Conservation (phyloP, 2,329 filamentous ascomycete genomes). For the Stachybotrys elegans region DNA sequence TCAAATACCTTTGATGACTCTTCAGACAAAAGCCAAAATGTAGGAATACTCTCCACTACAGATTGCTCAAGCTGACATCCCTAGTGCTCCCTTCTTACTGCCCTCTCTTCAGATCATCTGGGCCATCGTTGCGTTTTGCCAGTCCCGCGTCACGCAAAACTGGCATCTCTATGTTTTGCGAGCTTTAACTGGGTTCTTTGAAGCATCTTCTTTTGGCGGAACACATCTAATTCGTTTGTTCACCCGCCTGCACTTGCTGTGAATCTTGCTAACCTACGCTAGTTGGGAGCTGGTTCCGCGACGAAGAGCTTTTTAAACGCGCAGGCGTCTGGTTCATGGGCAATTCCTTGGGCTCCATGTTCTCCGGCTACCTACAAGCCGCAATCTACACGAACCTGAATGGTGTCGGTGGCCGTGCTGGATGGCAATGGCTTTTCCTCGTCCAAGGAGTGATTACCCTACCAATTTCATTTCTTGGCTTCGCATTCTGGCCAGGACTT, state of each 20-base stretch:
- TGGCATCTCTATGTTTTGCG: conserved; percentile 19
- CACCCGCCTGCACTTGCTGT: not conserved
- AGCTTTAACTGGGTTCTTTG: conserved; percentile 17
- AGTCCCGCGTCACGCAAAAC: conserved; percentile 16
- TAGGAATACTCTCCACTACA: conserved; percentile 3
- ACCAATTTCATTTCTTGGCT: conserved; percentile 22
- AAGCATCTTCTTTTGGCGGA: conserved; percentile 19
- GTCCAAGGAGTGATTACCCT: conserved; percentile 26
- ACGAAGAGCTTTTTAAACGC: conserved; percentile 37
- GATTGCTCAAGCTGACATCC: not conserved
- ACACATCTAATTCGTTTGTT: conserved; percentile 21
- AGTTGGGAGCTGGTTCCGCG: conserved; percentile 16
- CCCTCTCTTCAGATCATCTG: conserved; percentile 17
- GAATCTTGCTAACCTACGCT: not conserved
- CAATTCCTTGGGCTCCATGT: conserved; percentile 19
- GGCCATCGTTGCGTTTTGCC: conserved; percentile 20
- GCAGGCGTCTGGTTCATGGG: conserved; percentile 42
- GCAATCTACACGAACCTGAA: conserved; percentile 30
- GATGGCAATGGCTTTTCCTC: conserved; percentile 35
- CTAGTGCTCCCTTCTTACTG: conserved; percentile 16
- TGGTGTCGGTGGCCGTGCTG: conserved; percentile 38
- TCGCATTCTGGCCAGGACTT: conserved; percentile 18
- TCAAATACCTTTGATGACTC: conserved; percentile 20
- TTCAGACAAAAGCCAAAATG: conserved; percentile 21
- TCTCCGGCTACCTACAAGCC: conserved; percentile 22